phyloP scores from a whole-genome alignment of 2,329 filamentous ascomycete species.

The Colletotrichum agaves region DNA sequence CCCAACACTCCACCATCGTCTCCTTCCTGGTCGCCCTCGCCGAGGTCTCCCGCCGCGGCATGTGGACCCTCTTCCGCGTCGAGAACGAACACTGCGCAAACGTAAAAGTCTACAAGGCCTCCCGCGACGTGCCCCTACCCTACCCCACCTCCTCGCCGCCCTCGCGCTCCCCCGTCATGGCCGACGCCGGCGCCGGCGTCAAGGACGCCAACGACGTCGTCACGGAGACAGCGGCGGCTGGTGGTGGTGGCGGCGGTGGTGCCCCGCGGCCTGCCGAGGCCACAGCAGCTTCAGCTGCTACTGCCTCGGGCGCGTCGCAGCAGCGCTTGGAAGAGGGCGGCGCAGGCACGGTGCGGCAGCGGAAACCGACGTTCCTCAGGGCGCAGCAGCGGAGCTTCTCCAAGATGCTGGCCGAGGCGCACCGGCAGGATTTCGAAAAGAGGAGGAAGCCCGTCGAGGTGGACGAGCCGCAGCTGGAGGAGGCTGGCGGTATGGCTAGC shows the following conservation, averaged over 20 bases:
- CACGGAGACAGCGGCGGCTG: conserved; percentile 21
- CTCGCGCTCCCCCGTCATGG: conserved; percentile 41
- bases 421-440: conserved; percentile 92
- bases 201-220: conserved; percentile 11
- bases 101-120: conserved; percentile 89
- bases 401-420: conserved; percentile 82
- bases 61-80: conserved; percentile 94
- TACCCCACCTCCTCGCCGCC: conserved; percentile 71
- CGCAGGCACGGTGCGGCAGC: conserved; percentile 41
- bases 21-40: conserved; percentile 83
- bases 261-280: background rate
- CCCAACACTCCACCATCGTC: conserved; percentile 84
- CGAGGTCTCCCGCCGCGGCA: conserved; percentile 84
- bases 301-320: conserved; percentile 19
- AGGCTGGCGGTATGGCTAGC: conserved; percentile 40
- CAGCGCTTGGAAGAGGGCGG: conserved; percentile 38
- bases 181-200: background rate
- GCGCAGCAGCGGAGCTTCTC: conserved; percentile 53
- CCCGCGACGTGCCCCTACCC: conserved; percentile 85
- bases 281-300: background rate
- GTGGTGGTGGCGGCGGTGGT: too few species aligned
- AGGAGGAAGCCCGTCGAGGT: conserved; percentile 58
- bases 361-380: conserved; percentile 38
- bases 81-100: conserved; percentile 98
- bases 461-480: conserved; percentile 39